Base-by-base conservation (phyloP, 164 flowering plant genomes). In the grape (Vitis vinifera) region DNA sequence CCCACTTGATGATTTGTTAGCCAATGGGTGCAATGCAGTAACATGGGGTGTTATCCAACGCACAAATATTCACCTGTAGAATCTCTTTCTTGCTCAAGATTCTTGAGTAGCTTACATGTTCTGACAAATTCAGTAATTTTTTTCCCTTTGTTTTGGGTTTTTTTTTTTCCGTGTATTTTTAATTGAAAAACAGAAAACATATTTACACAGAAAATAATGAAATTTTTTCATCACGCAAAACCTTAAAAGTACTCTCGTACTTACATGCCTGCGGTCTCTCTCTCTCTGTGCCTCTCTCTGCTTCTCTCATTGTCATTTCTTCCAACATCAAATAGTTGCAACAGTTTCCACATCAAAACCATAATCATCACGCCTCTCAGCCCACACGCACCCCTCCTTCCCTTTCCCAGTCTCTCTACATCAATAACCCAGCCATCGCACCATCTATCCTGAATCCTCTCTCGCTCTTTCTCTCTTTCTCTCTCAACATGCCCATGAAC, bases 161-260 rank as follows among this genome's bases (percentile, higher is more conserved):
- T 23, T 23, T 23, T 23, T 23, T 23, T 23, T 23, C 27, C 0
- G 27, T 23, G 27, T 23, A 53, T 23, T 55, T 11, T 48, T 23
- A 16, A 51, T 55, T 30, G 17, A 48, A 61, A 17, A 16, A 17
- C 1, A 51, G 8, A 3, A 49, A 8, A 48, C 2, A 10, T 57
- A 59, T 47, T 63, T 77, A 62, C 72, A 29, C 59, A 51, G 77
- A 66, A 75, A 76, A 55, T 69, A 80, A 81, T 77, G 80, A 80
- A 80, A 6, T 2, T 56, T 72, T 75, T 69, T 75, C 72, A 74
- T 78, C 83, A 76, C 84, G 84, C 82, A 79, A 82, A 80, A 82
- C 79, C 79, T 77, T 78, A 80, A 79, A 79, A 64, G 76, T 77
- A 71, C 78, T 73, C 65, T 67, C 71, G 80, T 73, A 80, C 85